A percentile compares a stretch with the other conserved stretches of the same genome.
Evolutionary conservation across 345 rosid genomes (phyloP).

Genomic region (Orychophragmus violaceus): DNA sequence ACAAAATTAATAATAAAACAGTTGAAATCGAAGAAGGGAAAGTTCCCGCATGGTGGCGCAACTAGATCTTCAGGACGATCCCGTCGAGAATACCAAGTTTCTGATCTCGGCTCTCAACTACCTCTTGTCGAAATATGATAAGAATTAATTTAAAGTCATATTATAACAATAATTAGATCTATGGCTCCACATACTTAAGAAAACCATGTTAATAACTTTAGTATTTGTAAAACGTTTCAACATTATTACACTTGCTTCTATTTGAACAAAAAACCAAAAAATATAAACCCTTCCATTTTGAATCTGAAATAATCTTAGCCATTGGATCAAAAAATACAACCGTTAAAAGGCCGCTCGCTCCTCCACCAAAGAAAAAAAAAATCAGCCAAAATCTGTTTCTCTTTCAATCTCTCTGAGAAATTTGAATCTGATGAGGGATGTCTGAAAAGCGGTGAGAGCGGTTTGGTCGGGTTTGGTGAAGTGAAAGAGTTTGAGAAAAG

Average conservation of each 20-base stretch:
- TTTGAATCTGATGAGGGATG: not conserved
- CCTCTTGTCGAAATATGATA: too few species aligned
- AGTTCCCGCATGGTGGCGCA: constrained; percentile 72
- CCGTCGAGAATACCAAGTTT: constrained; percentile 50
- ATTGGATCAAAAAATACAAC: constrained; percentile 28
- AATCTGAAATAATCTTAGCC: constrained; percentile 26
- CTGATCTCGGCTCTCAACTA: constrained; percentile 72
- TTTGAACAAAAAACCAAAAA: not conserved
- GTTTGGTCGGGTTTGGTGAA: constrained; percentile 5
- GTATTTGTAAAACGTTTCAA: not conserved
- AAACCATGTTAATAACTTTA: too few species aligned
- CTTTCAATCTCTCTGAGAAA: too few species aligned
- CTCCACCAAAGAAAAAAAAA: not conserved
- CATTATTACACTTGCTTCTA: not conserved
- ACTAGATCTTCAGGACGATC: constrained; percentile 32
- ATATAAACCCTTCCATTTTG: not conserved
- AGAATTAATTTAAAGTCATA: too few species aligned
- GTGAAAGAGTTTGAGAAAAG: constrained; percentile 6
- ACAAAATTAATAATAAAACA: not conserved
- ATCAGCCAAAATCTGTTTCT: too few species aligned
- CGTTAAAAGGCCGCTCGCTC: constrained; percentile 29
- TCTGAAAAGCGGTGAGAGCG: not conserved
- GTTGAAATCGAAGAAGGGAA: constrained; percentile 15
- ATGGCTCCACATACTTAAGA: too few species aligned
- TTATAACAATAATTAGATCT: too few species aligned